phyloP scores from a whole-genome alignment of 176 grass and related monocot species.

The Phyllostachys edulis region DNA sequence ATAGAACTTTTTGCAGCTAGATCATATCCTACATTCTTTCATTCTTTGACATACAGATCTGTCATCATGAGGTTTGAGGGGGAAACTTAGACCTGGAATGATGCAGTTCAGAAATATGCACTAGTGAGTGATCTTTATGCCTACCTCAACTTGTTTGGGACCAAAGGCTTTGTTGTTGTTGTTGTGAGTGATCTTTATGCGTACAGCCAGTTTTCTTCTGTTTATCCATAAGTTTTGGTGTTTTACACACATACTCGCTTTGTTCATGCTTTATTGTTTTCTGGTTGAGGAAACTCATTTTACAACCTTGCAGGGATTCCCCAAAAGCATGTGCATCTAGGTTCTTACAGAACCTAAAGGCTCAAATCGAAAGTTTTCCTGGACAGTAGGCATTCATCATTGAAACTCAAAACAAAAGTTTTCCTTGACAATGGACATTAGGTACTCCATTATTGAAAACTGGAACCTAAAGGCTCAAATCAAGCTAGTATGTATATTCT shows the following conservation, averaged over 20 bases:
- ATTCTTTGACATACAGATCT: not conserved
- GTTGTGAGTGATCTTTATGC: not conserved
- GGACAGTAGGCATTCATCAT: not conserved
- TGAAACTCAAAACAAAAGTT: not conserved
- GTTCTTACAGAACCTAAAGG: not conserved
- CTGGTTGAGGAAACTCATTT: not conserved
- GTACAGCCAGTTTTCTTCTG: not conserved
- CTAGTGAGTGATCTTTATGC: not conserved
- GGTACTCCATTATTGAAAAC: not conserved
- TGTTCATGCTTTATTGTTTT: not conserved
- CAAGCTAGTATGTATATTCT: not conserved
- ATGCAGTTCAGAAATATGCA: not conserved
- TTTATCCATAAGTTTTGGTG: not conserved
- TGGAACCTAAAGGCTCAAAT: not conserved
- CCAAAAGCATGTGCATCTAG: not conserved
- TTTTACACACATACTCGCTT: not conserved
- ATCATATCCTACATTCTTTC: too few relatives aligned
- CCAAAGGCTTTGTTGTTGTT: too few relatives aligned
- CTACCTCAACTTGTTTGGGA: too few relatives aligned
- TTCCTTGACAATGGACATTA: not conserved
- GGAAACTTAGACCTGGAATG: too few relatives aligned
- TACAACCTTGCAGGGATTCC: not conserved
- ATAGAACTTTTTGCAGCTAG: not conserved
- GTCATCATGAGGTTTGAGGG: not conserved
- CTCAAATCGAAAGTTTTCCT: not conserved